Conservation (phyloP, 169 alveolate species). For the Theileria luwenshuni region DNA sequence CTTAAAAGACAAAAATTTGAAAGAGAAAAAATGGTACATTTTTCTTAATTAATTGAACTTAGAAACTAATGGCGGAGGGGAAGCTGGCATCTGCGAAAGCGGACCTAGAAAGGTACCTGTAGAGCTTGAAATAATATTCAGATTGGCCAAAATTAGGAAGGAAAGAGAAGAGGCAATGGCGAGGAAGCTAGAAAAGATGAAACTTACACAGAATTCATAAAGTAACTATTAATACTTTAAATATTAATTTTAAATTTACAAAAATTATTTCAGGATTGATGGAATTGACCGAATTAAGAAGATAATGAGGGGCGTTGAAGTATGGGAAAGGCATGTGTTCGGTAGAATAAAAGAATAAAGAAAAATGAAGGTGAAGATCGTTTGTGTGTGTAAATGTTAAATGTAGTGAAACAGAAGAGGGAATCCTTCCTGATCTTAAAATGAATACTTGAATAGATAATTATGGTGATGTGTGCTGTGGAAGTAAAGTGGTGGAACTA, state of each 20-base stretch:
- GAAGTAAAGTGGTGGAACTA: no score
- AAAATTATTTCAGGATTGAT: not conserved
- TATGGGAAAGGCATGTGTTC: no score
- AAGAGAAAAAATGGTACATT: slow-evolving; percentile 56
- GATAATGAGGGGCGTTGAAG: no score
- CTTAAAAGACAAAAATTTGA: slow-evolving; percentile 62
- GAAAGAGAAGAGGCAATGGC: slow-evolving; percentile 66
- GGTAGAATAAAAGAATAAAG: no score
- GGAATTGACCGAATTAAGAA: not conserved
- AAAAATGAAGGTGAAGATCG: no score
- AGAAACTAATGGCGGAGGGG: slow-evolving; percentile 68
- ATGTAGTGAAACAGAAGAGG: not conserved
- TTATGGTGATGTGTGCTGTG: no score
- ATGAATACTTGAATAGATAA: no score
- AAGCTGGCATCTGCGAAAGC: slow-evolving; percentile 62
- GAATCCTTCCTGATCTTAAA: not conserved
- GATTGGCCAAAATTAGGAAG: slow-evolving; percentile 66
- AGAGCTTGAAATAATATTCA: not conserved
- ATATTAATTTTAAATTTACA: not conserved
- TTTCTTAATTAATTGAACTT: not conserved
- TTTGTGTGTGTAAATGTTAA: no score
- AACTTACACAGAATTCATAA: slow-evolving; percentile 14
- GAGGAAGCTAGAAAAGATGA: slow-evolving; percentile 50
- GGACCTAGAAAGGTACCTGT: slow-evolving; percentile 62
- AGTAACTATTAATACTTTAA: not conserved